These are phyloP conservation scores for Trichoderma orchidacearum DNA, from an alignment of 495 filamentous ascomycete species.

Conservation along the genomic window DNA sequence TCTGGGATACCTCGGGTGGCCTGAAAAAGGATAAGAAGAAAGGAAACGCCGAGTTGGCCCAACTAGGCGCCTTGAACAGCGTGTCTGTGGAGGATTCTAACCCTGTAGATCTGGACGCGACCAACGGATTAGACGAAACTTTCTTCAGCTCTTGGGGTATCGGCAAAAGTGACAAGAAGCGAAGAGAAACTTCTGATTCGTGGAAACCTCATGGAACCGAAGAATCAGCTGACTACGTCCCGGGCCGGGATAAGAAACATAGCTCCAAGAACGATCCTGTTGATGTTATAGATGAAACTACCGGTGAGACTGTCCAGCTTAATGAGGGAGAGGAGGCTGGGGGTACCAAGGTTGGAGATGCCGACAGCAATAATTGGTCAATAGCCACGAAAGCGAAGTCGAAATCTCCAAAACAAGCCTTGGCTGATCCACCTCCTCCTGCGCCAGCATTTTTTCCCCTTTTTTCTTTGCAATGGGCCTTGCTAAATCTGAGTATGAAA, in stretches of 20 bases:
- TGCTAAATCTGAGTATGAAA: slow-evolving; percentile 2
- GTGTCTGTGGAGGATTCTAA: slow-evolving; percentile 7
- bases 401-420: slow-evolving; percentile 20
- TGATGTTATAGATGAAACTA: slow-evolving; percentile 21
- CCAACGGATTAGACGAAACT: slow-evolving; percentile 8
- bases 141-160: slow-evolving; percentile 21
- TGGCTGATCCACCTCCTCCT: slow-evolving; percentile 10
- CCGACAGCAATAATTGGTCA: slow-evolving; percentile 15
- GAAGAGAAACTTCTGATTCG: slow-evolving; percentile 31
- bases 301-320: slow-evolving; percentile 19
- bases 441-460: slow-evolving; percentile 11
- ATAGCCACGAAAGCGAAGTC: slow-evolving; percentile 21
- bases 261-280: slow-evolving; percentile 22
- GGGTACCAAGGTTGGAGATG: slow-evolving; percentile 19
- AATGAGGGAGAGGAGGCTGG: slow-evolving; percentile 29
- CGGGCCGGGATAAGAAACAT: slow-evolving; percentile 28
- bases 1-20: slow-evolving; percentile 9
- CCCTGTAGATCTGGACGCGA: slow-evolving; percentile 2
- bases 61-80: slow-evolving; percentile 17
- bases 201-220: slow-evolving; percentile 3
- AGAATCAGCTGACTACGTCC: background rate
- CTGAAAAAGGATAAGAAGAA: slow-evolving; percentile 18
- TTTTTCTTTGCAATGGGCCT: slow-evolving; percentile 6
- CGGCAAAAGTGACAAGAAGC: slow-evolving; percentile 21
- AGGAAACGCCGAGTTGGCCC: slow-evolving; percentile 16